Base-by-base conservation (phyloP, 305 asterid species). In the Striga hermonthica region DNA sequence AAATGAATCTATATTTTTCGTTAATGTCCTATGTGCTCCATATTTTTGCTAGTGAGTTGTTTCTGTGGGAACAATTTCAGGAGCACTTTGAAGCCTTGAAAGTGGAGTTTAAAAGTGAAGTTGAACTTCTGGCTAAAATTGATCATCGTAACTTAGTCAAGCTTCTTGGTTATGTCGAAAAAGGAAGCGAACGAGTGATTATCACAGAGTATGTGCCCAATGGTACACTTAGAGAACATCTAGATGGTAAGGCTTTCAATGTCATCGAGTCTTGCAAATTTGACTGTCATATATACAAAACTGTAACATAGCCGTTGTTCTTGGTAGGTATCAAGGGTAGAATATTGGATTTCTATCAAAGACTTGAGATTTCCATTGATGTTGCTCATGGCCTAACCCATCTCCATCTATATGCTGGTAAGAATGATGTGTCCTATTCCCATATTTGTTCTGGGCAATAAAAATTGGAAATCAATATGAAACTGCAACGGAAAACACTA, bases 201-300 rank as follows among this genome's bases (percentile, higher is more conserved):
- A 86, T 94, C 70, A 90, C 97, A n/a, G 96, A 94, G 80, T 90
- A 75, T 74, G 96, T 94, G 50, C 86, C 97, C 36, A 94, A 94
- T 56, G 97, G 99, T 74, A 90, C 95, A 67, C 96, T 94, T 60
- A 82, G 99, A 81, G 97, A 94, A 72, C 95, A 90, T 80, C 79
- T 93, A 45, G 99, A 93, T 70, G 99, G 99, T 93, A 86, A 73
- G 58, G 39, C 76, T 52, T 73, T 66, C 65, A 31, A 65, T 69
- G 76, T 71, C 61, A 28, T 36, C 31, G 37, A 65, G 37, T 6
- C 57, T 22, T 22, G 39, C 62, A 54, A 72, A 53, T 64, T 66
- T 39, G 55, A 14, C 16, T 15, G 44, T 56, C 0, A 35, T 62
- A 6, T 36, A 34, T 48, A 37, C 54, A 50, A 9, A 15, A 14